Evolutionary conservation across 2,329 filamentous ascomycete species (phyloP), one percentile per base, ranked within the genome.

Genomic region (Sporothrix dimorphospora): DNA sequence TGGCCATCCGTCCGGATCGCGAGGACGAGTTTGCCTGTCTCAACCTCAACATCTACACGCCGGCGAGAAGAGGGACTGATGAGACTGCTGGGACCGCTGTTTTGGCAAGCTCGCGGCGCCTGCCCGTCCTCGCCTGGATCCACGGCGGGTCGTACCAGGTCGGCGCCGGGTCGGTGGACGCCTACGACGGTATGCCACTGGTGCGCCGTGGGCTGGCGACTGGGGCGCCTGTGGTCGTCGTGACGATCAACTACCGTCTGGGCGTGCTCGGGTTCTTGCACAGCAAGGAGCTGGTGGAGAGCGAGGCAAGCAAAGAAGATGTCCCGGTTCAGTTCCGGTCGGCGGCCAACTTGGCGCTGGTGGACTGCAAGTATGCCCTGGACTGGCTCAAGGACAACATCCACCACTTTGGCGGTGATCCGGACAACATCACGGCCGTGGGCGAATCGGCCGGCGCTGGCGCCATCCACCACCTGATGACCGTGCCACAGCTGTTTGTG

Each of bases 221-320:
- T 2, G 51, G 65, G 1, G n/a, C 63, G 21, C 65, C 71, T 11
- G 71, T 69, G 2, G 11, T 72, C 2, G 55, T 72, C 11, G 71
- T 72, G 42, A 72, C 71, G 14, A 72, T 72, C 30, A 72, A 69
- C 42, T 69, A 69, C 59, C 55, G 66, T 1, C 55, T 72, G 8
- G 71, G 71, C 6, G 71, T 69, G 16, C 40, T 72, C 5, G 71
- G 71, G 2, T 69, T 69, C 34, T 38, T 72, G 53, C 66, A 72
- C 45, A 69, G 66, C 3, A 68, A 24, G 24, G 61, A 66, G 11
- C 38, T 71, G 14, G 70, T 38, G 2, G 38, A 14, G 4, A 24
- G 27, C 53, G 70, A 61, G 11, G 57, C 69, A 3, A n/a, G 6
- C 21, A 65, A 68, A 7, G 4, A 8, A 0, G 38, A 68, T 5